phyloP scores from a whole-genome alignment of 441 rosid species.

The Adansonia rubrostipa region DNA sequence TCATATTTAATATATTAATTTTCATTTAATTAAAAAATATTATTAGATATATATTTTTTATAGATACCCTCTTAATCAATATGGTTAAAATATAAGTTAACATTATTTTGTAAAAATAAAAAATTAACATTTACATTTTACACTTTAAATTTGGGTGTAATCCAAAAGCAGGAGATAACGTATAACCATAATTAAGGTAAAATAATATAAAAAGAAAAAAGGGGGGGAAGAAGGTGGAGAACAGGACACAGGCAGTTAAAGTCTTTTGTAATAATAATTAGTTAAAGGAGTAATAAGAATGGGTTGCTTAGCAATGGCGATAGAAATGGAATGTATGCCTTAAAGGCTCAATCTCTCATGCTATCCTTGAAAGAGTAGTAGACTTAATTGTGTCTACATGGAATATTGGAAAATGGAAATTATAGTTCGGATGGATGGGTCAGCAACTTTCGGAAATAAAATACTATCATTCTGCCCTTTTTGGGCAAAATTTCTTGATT shows the following conservation, averaged over 20 bases:
- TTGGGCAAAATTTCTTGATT: background rate
- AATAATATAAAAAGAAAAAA: background rate
- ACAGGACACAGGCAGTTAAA: slow-evolving; percentile 1
- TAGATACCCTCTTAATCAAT: too few relatives aligned
- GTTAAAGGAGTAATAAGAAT: slow-evolving; percentile 5
- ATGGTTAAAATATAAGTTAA: too few relatives aligned
- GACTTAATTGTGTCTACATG: background rate
- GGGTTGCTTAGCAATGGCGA: background rate
- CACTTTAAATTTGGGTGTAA: too few relatives aligned
- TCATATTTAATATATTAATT: too few relatives aligned
- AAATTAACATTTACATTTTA: too few relatives aligned
- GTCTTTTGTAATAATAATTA: slow-evolving; percentile 6
- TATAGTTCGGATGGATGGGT: background rate
- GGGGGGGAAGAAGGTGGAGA: slow-evolving; percentile 26
- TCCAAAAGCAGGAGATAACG: background rate
- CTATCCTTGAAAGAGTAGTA: background rate
- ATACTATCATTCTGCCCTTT: background rate
- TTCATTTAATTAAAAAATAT: too few relatives aligned
- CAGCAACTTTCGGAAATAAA: background rate
- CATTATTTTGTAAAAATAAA: too few relatives aligned
- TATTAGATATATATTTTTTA: too few relatives aligned
- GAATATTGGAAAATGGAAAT: too few relatives aligned
- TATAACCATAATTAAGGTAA: slow-evolving; percentile 18
- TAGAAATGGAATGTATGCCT: background rate
- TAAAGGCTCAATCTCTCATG: background rate